Conservation (phyloP, 768 basidiomycete genomes). For the Crassisporium funariophilum region DNA sequence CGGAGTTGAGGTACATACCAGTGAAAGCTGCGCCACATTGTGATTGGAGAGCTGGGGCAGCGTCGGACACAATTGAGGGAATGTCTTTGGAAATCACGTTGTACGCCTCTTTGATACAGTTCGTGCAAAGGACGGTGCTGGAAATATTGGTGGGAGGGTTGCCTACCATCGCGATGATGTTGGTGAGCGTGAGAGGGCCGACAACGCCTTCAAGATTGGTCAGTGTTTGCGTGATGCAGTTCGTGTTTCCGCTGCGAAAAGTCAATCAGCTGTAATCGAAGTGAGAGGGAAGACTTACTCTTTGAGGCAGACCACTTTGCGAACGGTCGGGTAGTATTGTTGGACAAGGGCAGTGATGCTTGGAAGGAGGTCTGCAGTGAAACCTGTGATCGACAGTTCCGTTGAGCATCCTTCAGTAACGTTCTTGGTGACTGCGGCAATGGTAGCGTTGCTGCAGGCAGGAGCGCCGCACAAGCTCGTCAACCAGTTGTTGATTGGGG, state of each 20-base stretch:
- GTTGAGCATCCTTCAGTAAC: constrained; percentile 49
- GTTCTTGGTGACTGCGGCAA: constrained; percentile 55
- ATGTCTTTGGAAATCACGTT: constrained; percentile 38
- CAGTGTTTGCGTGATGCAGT: constrained; percentile 61
- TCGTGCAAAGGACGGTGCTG: constrained; percentile 49
- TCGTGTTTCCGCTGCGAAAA: constrained; percentile 34
- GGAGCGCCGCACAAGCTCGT: constrained; percentile 51
- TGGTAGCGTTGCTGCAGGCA: constrained; percentile 60
- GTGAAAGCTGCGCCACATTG: constrained; percentile 57
- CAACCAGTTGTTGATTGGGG: constrained; percentile 62
- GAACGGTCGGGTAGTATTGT: constrained; percentile 54
- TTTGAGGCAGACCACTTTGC: constrained; percentile 61
- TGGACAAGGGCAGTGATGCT: constrained; percentile 45
- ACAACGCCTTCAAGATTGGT: constrained; percentile 46
- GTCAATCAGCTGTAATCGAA: background rate
- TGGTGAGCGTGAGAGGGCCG: constrained; percentile 39
- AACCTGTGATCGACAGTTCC: constrained; percentile 36
- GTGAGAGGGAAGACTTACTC: constrained; percentile 50
- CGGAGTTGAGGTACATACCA: constrained; percentile 36
- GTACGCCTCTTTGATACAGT: constrained; percentile 56
- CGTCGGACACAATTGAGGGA: constrained; percentile 34
- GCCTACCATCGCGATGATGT: constrained; percentile 23
- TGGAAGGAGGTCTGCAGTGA: constrained; percentile 23
- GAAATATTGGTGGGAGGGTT: constrained; percentile 22
- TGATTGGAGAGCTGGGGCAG: constrained; percentile 29